phyloP scores from a whole-genome alignment of 345 rosid genomes.

The Reutealis trisperma region DNA sequence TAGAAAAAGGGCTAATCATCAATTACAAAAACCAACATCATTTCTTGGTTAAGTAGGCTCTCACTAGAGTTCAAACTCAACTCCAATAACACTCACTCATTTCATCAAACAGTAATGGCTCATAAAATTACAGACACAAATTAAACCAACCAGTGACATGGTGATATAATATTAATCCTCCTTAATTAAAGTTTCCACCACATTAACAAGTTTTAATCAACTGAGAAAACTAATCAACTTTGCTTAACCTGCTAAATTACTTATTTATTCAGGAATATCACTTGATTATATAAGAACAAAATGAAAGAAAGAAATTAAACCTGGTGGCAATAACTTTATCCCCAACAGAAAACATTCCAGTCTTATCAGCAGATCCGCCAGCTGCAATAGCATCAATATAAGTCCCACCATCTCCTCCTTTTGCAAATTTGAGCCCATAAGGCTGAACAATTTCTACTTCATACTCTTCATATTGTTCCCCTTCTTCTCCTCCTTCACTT shows the following conservation, averaged over 20 bases:
- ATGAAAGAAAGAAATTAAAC: conserved; percentile 33
- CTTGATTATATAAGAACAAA: neutral
- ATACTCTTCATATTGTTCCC: conserved; percentile 63
- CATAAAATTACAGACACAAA: neutral
- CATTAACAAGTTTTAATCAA: neutral
- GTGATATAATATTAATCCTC: no score
- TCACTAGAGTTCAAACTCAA: no score
- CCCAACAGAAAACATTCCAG: conserved; percentile 74
- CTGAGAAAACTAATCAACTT: neutral
- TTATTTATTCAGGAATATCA: no score
- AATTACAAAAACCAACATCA: neutral
- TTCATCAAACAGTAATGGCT: neutral
- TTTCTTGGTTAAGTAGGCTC: no score
- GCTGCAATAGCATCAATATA: conserved; percentile 85
- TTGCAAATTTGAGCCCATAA: conserved; percentile 72
- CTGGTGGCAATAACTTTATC: conserved; percentile 96
- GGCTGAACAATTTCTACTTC: conserved; percentile 89
- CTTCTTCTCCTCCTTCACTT: conserved; percentile 40
- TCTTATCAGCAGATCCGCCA: conserved; percentile 82
- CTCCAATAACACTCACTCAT: no score
- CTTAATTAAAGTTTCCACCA: no score
- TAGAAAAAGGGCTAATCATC: neutral
- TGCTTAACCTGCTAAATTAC: neutral
- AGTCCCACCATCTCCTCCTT: conserved; percentile 91
- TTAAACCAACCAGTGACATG: no score